Conservation (phyloP, 2,329 filamentous ascomycete genomes). For the Aureobasidium pullulans region DNA sequence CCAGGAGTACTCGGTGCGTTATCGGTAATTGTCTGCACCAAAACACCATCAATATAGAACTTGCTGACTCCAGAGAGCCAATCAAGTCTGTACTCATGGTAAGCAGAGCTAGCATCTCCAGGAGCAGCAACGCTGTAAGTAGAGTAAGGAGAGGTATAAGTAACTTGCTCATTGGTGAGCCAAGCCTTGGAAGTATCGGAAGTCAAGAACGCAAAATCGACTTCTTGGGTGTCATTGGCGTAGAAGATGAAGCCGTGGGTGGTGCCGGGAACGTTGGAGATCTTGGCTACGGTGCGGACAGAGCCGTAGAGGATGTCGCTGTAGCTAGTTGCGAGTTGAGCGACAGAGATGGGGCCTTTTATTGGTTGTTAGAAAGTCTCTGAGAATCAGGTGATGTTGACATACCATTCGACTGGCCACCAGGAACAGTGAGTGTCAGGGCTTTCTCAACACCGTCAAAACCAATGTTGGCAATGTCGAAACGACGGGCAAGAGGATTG, state of each 20-base stretch:
- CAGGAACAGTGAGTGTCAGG: conserved; percentile 13
- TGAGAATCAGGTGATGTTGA: too few species aligned
- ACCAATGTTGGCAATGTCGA: conserved; percentile 14
- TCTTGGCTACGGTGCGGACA: conserved; percentile 60
- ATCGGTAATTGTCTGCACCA: conserved; percentile 48
- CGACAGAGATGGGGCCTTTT: conserved; percentile 22
- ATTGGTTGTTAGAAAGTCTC: too few species aligned
- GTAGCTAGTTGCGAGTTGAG: conserved; percentile 56
- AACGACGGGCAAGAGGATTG: conserved; percentile 12
- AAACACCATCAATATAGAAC: conserved; percentile 60
- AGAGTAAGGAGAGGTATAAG: conserved; percentile 48
- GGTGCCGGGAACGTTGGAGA: conserved; percentile 56
- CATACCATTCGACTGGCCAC: conserved; percentile 10
- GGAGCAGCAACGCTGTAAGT: conserved; percentile 58
- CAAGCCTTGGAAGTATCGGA: conserved; percentile 9
- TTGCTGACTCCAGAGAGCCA: conserved; percentile 55
- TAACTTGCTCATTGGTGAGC: conserved; percentile 56
- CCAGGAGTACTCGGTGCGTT: conserved; percentile 50
- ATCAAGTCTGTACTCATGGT: conserved; percentile 78
- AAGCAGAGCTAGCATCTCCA: conserved; percentile 55
- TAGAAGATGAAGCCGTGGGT: conserved; percentile 76
- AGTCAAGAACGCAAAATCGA: conserved; percentile 57
- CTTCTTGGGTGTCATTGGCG: conserved; percentile 70
- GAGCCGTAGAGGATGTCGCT: conserved; percentile 60
- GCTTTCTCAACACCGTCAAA: not conserved